phyloP scores from a whole-genome alignment of 495 filamentous ascomycete genomes.

The Letharia lupina region DNA sequence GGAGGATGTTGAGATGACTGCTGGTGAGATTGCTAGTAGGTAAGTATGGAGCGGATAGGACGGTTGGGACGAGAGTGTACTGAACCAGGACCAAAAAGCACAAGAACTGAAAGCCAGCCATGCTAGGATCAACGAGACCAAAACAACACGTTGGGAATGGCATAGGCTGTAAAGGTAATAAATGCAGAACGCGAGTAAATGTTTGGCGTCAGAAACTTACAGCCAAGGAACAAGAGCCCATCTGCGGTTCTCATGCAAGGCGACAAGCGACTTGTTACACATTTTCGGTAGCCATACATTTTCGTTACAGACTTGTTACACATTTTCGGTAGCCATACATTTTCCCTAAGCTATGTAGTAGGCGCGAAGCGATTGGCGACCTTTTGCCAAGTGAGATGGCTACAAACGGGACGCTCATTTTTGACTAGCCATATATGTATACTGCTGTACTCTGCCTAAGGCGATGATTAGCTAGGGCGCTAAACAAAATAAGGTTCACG shows the following conservation, averaged over 20 bases:
- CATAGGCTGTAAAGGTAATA: background rate
- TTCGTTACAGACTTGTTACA: no score
- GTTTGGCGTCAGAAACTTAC: background rate
- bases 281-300: no score
- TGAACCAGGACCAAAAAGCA: background rate
- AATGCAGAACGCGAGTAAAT: background rate
- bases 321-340: background rate
- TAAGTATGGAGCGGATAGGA: background rate
- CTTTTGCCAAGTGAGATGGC: background rate
- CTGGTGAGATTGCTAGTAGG: background rate
- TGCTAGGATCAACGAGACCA: background rate
- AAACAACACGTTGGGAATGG: background rate
- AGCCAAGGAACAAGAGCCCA: background rate
- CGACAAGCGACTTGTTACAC: background rate
- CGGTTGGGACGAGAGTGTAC: background rate
- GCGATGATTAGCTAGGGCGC: background rate
- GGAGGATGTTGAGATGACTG: background rate
- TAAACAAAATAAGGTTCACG: background rate
- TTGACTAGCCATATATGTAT: background rate
- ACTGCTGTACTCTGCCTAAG: background rate
- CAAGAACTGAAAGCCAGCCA: background rate
- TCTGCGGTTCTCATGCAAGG: background rate
- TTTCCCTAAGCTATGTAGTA: background rate
- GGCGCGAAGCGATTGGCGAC: background rate
- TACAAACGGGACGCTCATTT: background rate